Conservation (phyloP, 2,329 filamentous ascomycete species). For the Penicillium sp. region DNA sequence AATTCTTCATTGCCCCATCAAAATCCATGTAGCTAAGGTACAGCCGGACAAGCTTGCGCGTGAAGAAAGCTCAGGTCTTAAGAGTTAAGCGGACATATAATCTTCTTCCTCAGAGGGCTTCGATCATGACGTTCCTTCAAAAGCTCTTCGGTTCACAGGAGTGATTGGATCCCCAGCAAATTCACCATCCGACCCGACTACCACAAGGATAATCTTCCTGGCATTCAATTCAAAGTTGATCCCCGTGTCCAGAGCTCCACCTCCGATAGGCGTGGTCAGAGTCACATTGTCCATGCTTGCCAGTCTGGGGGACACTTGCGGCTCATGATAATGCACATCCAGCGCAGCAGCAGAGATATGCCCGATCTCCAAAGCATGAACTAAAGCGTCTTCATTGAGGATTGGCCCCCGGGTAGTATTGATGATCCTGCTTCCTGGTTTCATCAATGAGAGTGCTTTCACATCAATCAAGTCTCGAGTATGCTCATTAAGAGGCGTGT, state of each 20-base stretch:
- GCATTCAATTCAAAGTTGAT: conserved; percentile 47
- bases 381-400: conserved; percentile 55
- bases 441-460: conserved; percentile 48
- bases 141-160: conserved; percentile 11
- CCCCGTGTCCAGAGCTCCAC: conserved; percentile 51
- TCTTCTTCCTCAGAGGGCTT: not conserved
- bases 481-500: conserved; percentile 43
- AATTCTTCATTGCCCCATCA: no score
- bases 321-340: conserved; percentile 59
- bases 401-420: conserved; percentile 58
- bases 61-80: not conserved
- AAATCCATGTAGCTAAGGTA: not conserved
- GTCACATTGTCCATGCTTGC: conserved; percentile 47
- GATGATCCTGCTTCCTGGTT: conserved; percentile 51
- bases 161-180: conserved; percentile 15
- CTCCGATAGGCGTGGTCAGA: conserved; percentile 50
- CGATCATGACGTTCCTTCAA: not conserved
- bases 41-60: not conserved
- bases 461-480: conserved; percentile 46
- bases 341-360: conserved; percentile 52
- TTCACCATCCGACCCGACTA: conserved; percentile 13
- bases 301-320: conserved; percentile 49
- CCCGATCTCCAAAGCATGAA: conserved; percentile 51
- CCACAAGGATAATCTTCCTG: conserved; percentile 48
- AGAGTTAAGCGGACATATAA: not conserved